Conservation (phyloP, 495 filamentous ascomycete genomes). For the Podospora appendiculata region DNA sequence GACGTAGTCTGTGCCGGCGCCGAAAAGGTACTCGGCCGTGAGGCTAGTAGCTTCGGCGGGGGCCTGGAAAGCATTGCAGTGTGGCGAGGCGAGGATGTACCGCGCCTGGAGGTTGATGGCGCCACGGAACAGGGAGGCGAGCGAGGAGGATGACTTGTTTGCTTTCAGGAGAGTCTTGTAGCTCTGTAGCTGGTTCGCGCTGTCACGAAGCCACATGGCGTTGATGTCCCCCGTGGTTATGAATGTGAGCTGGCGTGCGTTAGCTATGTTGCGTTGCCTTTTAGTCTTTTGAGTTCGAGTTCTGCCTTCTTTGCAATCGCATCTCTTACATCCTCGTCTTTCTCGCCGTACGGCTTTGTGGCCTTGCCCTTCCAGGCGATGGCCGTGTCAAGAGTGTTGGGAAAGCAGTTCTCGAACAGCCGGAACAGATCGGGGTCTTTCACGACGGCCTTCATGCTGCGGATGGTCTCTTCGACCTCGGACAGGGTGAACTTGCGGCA, state of each 20-base stretch:
- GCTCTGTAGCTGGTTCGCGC: slow-evolving; percentile 57
- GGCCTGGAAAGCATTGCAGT: slow-evolving; percentile 61
- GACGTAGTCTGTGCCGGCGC: slow-evolving; percentile 13
- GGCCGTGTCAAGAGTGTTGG: slow-evolving; percentile 62
- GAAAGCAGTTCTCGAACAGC: slow-evolving; percentile 57
- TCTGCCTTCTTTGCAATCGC: too few relatives aligned
- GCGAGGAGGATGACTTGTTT: slow-evolving; percentile 30
- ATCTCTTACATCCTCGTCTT: slow-evolving; percentile 8
- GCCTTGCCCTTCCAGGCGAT: slow-evolving; percentile 55
- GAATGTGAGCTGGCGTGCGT: slow-evolving; percentile 29
- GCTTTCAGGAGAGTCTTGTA: slow-evolving; percentile 51
- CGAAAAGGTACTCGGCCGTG: slow-evolving; percentile 26
- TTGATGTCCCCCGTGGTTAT: slow-evolving; percentile 59
- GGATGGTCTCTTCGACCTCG: slow-evolving; percentile 45
- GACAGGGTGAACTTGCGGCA: slow-evolving; percentile 55
- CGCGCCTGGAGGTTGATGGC: slow-evolving; percentile 59
- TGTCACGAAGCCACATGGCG: slow-evolving; percentile 67
- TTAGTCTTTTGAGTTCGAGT: too few relatives aligned
- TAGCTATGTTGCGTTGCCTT: too few relatives aligned
- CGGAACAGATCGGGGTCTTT: slow-evolving; percentile 57
- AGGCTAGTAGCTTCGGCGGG: slow-evolving; percentile 39
- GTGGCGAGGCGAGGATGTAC: slow-evolving; percentile 50
- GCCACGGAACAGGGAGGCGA: slow-evolving; percentile 54
- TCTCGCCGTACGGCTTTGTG: slow-evolving; percentile 26
- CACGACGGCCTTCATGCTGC: slow-evolving; percentile 39